Percentiles rank a stretch among this genome's conserved stretches.
These are phyloP conservation scores for Plasmopara muralis DNA, from an alignment of 352 stramenopile genomes.

Conservation along the genomic window DNA sequence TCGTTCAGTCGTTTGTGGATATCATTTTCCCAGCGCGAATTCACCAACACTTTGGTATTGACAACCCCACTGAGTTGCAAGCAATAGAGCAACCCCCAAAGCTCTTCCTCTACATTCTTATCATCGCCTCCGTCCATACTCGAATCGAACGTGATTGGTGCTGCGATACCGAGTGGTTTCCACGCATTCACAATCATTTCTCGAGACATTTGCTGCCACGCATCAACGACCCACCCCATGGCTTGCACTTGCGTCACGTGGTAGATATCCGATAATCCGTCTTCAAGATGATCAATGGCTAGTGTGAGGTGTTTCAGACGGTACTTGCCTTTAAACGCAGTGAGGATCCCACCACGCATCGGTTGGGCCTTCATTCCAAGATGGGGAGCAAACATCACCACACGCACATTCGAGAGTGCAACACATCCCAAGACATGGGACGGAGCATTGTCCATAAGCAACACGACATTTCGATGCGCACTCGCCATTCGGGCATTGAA, in stretches of 20 bases:
- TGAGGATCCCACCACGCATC: slow-evolving; percentile 76
- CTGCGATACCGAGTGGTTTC: slow-evolving; percentile 63
- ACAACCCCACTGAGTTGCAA: slow-evolving; percentile 77
- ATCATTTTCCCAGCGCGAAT: slow-evolving; percentile 85
- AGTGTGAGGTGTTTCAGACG: slow-evolving; percentile 79
- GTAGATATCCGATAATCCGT: slow-evolving; percentile 72
- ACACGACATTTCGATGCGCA: slow-evolving; percentile 72
- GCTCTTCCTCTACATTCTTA: slow-evolving; percentile 83
- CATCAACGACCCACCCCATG: slow-evolving; percentile 82
- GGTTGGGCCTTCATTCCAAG: slow-evolving; percentile 82
- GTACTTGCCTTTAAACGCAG: slow-evolving; percentile 83
- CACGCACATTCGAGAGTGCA: slow-evolving; percentile 77
- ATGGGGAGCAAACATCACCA: slow-evolving; percentile 80
- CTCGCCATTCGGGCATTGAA: slow-evolving; percentile 84
- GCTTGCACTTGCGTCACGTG: slow-evolving; percentile 79
- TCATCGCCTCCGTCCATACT: slow-evolving; percentile 49
- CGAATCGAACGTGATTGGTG: slow-evolving; percentile 59
- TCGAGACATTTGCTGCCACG: slow-evolving; percentile 72
- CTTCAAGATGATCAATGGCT: slow-evolving; percentile 78
- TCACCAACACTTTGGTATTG: slow-evolving; percentile 84
- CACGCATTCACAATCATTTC: slow-evolving; percentile 75
- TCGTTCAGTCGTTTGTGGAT: slow-evolving; percentile 86
- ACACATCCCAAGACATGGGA: slow-evolving; percentile 78
- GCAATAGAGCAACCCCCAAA: slow-evolving; percentile 82
- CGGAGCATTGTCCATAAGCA: slow-evolving; percentile 82